Conservation (phyloP, 495 filamentous ascomycete genomes). For the Staphylotrichum tortipilum region DNA sequence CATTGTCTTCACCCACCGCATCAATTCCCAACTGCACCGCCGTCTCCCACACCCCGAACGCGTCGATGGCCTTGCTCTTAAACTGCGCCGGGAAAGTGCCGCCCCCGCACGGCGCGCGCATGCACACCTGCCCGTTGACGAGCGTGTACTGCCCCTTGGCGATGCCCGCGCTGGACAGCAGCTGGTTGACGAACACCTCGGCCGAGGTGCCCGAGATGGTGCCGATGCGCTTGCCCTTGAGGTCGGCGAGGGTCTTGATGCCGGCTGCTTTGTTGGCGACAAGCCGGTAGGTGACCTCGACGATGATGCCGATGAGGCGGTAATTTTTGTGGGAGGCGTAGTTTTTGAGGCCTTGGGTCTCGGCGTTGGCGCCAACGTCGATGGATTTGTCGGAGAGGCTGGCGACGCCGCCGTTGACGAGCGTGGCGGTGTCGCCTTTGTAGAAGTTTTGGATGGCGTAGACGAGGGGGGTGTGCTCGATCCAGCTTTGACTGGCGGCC, state of each 20-base stretch:
- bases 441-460: constrained; percentile 25
- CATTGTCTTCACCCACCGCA: constrained; percentile 21
- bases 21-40: constrained; percentile 31
- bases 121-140: constrained; percentile 29
- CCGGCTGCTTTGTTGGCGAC: constrained; percentile 32
- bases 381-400: constrained; percentile 15
- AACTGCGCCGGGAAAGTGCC: constrained; percentile 33
- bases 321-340: constrained; percentile 32
- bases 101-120: constrained; percentile 30
- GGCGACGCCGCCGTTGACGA: constrained; percentile 24
- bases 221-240: constrained; percentile 38
- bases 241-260: constrained; percentile 26
- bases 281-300: constrained; percentile 36
- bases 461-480: constrained; percentile 30
- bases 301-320: constrained; percentile 35
- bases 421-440: constrained; percentile 13
- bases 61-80: constrained; percentile 25
- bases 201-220: constrained; percentile 31
- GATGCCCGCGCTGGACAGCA: constrained; percentile 28
- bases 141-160: constrained; percentile 24
- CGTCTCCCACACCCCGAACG: constrained; percentile 40
- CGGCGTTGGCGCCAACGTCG: constrained; percentile 36
- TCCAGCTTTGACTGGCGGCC: constrained; percentile 1
- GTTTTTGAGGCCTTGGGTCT: constrained; percentile 37
- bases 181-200: constrained; percentile 32